Evolutionary conservation across 768 basidiomycete species (phyloP), one percentile per base, ranked within the genome.

Genomic region (Mycena chlorophos): DNA sequence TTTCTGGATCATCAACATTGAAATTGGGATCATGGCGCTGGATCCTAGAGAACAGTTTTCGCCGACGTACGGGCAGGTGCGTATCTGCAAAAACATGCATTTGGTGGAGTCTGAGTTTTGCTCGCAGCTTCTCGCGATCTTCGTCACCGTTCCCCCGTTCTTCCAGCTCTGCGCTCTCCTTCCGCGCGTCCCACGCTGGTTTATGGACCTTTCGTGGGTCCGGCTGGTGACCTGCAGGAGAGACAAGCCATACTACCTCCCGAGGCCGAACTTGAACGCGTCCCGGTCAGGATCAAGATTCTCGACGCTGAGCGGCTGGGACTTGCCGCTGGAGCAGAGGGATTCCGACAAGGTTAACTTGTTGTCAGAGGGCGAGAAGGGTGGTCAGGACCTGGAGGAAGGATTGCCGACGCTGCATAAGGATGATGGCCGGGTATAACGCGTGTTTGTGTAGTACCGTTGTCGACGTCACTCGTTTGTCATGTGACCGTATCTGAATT

Each of bases 41-140:
- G 56, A 54, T 6, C 40, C 52, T 16, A 57, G 54, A 0, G 58
- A 62, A 22, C 5, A 2, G 6, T 62, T 62, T 30, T 6, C 19
- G 12, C 53, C 60, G 1, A 57, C 60, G 0, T 62, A 62, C 19
- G 60, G 60, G 5, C 60, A 59, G 54, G 58, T 55, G 38, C 12
- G 46, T 14, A 16, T 43, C 10, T 29, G 26, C 49, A 31, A 29
- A 10, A n/a, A 16, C 30, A 17, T 5, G 12, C 16, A 2, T 3
- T 16, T 5, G 10, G 25, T 12, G 25, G 38, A 2, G 26, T 3
- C n/a, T 26, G 5, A 4, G 28, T 3, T 26, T 23, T 30, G n/a
- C 40, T 6, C 40, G 8, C 49, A 62, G 53, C 57, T 62, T 14
- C 57, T 62, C 16, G 61, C 61, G 17, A 62, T 62, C 28, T 62